Evolutionary conservation across 192 early-diverging fungal species (phyloP), one percentile per base, ranked within the genome.

Genomic region (Cladochytrium replicatum): DNA sequence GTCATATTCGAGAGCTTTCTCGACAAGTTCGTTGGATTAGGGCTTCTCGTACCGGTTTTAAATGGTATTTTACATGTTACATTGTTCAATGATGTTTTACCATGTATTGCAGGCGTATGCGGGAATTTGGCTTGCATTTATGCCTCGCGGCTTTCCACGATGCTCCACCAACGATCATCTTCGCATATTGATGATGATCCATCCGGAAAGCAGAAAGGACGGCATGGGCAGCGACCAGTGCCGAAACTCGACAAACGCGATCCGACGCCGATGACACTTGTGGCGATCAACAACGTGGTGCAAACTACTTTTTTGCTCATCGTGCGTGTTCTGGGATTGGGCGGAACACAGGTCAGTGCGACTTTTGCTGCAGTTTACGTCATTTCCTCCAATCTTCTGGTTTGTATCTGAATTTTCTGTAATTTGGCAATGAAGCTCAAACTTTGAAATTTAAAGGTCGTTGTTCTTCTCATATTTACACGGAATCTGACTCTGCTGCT

Each of bases 1-100:
- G 55, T 86, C 34, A 75, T 80, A 1, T 46, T 86, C 22, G 84
- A 86, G 46, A 62, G 61, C 4, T 86, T 75, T 52, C 69, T 86
- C n/a, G 77, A 80, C 41, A 52, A 63, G 38, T 86, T 72, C 43
- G 62, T 64, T 21, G 83, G 78, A 3, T 57, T 86, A 19, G 84
- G 83, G 8, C 46, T 86, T 46, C 54, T 86, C 24, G 71, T 80
- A 5, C 84, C 84, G 7, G 74, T 85, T 4, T 48, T 84, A 41
- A 80, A 80, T 48, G 83, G 82, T 9, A 58, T 53, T 19, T 54
- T n/a, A n/a, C n/a, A n/a, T n/a, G n/a, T 23, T 44, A n/a, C n/a
- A n/a, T n/a, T n/a, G n/a, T n/a, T n/a, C n/a, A n/a, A n/a, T n/a
- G n/a, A n/a, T n/a, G n/a, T n/a, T n/a, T n/a, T n/a, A n/a, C n/a